A percentile compares a stretch with the other conserved stretches of the same genome.
phyloP scores from a whole-genome alignment of 2,329 filamentous ascomycete genomes.

The Epichloe gansuensis region DNA sequence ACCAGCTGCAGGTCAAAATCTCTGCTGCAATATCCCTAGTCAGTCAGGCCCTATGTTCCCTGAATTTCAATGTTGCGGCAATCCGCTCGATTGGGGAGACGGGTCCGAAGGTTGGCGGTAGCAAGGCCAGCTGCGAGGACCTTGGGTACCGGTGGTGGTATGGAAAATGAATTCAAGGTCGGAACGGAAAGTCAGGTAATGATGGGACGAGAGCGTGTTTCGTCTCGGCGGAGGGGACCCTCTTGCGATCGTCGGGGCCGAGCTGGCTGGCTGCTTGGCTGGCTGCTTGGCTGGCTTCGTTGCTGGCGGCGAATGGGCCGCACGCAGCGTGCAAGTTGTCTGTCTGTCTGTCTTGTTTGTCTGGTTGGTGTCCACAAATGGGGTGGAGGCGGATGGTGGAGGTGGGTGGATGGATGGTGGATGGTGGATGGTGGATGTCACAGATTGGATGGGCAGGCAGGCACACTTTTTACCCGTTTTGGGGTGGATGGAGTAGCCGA shows the following conservation, averaged over 20 bases:
- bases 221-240: not conserved
- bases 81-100: not conserved
- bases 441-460: too few species aligned
- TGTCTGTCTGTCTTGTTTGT: too few species aligned
- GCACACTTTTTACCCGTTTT: too few species aligned
- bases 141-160: not conserved
- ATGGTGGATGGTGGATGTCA: not conserved
- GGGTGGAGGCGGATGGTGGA: not conserved
- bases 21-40: not conserved
- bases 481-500: too few species aligned
- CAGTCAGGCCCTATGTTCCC: not conserved
- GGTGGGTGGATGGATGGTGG: not conserved
- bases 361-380: too few species aligned
- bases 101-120: not conserved
- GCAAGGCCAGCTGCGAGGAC: not conserved
- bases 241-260: constrained; percentile 4
- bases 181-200: not conserved
- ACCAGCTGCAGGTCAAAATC: constrained; percentile 4
- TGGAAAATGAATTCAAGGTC: not conserved
- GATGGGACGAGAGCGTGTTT: not conserved
- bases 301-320: not conserved
- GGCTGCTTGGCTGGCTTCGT: not conserved
- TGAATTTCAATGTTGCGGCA: not conserved
- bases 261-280: not conserved
- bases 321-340: too few species aligned